Base-by-base conservation (phyloP, 345 rosid genomes). In the Gossypium herbaceum region DNA sequence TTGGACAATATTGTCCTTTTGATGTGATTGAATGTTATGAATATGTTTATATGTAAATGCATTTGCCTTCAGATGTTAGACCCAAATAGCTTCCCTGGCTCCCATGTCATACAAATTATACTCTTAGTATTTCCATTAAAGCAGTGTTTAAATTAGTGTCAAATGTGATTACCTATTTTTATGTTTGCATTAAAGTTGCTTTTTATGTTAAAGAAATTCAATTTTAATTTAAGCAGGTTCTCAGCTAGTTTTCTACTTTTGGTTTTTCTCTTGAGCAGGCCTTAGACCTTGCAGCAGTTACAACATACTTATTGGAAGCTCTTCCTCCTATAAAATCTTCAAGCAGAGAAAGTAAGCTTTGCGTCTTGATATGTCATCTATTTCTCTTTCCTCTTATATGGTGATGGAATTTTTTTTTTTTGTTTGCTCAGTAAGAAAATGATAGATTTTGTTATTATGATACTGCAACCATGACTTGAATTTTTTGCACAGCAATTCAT, bases 291-390 rank as follows among this genome's bases (percentile, higher is more conserved):
- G 97, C 98, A 55, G 85, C 86, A 62, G 89, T 93, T 73, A 80
- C 88, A 74, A 88, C 98, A 66, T 87, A 85, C 83, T 86, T 95
- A 81, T 72, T 91, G 86, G 94, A 88, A 83, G 87, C 86, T 71
- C 90, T 95, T 77, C 94, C 98, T 77, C 82, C 92, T 60, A 76
- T 86, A 80, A 87, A 86, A 79, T 88, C 79, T 59, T 83, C 89
- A 52, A 84, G 81, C 63, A 19, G 39, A 77, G 90, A 85, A 79
- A 85, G 98, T 96, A 91, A 73, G 91, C 7, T 70, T 72, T 68
- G 50, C 58, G 29, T 47, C 67, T 24, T 61, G 22, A 67, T 63
- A n/a, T 62, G 16, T 15, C 64, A 19, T 73, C 64, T 44, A 1
- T 48, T 15, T 70, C 24, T 66, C 71, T 52, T 29, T 61, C 51